Percentiles rank a stretch among this genome's conserved stretches.
These are phyloP conservation scores for Cymbidium sinense DNA, from an alignment of 106 monocot species.

Conservation along the genomic window DNA sequence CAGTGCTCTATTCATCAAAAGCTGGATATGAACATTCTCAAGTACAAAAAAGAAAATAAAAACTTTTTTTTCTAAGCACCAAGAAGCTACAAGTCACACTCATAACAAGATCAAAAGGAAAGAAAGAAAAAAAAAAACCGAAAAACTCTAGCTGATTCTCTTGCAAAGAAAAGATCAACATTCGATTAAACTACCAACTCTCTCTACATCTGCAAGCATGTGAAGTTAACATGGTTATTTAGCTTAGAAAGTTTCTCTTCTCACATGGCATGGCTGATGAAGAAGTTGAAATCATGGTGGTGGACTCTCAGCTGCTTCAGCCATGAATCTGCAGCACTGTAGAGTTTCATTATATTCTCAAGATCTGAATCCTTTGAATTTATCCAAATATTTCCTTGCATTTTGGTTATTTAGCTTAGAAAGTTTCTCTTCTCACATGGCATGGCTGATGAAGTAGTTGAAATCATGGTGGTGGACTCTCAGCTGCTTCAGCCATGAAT, in stretches of 20 bases:
- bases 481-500: constrained; percentile 25
- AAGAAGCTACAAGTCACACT: background rate
- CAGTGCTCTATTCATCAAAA: background rate
- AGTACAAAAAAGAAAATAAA: background rate
- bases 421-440: constrained; percentile 4
- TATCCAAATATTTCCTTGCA: constrained; percentile 16
- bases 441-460: constrained; percentile 18
- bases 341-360: constrained; percentile 8
- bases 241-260: background rate
- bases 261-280: constrained; percentile 13
- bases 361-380: background rate
- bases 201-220: background rate
- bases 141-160: background rate
- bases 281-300: constrained; percentile 25
- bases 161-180: background rate
- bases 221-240: background rate
- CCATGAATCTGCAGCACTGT: constrained; percentile 21
- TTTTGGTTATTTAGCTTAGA: constrained; percentile 3
- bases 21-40: constrained; percentile 6
- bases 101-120: background rate
- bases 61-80: background rate
- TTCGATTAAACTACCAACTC: background rate
- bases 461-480: constrained; percentile 20
- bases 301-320: constrained; percentile 21
- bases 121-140: background rate